A percentile compares a stretch with the other conserved stretches of the same genome.
Evolutionary conservation across 257 asterid species (phyloP).

Genomic region (Scutellaria minor): DNA sequence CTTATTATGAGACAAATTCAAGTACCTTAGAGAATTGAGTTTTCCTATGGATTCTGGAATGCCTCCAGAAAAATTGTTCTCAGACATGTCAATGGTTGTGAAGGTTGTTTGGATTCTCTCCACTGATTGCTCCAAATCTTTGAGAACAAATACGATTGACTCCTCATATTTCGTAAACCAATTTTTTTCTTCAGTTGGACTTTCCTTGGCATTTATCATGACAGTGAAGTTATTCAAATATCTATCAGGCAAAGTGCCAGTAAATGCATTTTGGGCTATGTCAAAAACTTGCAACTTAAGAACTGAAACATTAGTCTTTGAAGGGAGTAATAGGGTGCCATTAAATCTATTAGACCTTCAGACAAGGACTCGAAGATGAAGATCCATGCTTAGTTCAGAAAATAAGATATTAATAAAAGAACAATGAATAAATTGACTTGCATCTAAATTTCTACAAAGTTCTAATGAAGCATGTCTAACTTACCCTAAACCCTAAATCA

Average conservation of each 20-base stretch:
- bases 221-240: conserved; percentile 25
- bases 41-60: conserved; percentile 25
- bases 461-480: too few species aligned
- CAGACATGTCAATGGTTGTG: conserved; percentile 29
- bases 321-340: conserved; percentile 30
- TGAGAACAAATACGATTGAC: neutral
- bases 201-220: conserved; percentile 22
- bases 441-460: too few species aligned
- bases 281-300: conserved; percentile 34
- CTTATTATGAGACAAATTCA: conserved; percentile 27
- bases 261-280: conserved; percentile 31
- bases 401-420: too few species aligned
- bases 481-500: too few species aligned
- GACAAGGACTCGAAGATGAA: conserved; percentile 39
- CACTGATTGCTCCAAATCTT: neutral
- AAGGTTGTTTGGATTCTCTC: neutral
- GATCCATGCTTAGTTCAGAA: too few species aligned
- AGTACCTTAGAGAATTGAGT: conserved; percentile 9
- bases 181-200: too few species aligned
- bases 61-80: conserved; percentile 11
- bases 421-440: too few species aligned
- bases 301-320: conserved; percentile 4
- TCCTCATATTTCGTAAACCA: neutral
- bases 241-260: conserved; percentile 33
- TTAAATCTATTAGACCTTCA: conserved; percentile 31